Base-by-base conservation (phyloP, 1,284 basidiomycete species). In the Irpex sp. region DNA sequence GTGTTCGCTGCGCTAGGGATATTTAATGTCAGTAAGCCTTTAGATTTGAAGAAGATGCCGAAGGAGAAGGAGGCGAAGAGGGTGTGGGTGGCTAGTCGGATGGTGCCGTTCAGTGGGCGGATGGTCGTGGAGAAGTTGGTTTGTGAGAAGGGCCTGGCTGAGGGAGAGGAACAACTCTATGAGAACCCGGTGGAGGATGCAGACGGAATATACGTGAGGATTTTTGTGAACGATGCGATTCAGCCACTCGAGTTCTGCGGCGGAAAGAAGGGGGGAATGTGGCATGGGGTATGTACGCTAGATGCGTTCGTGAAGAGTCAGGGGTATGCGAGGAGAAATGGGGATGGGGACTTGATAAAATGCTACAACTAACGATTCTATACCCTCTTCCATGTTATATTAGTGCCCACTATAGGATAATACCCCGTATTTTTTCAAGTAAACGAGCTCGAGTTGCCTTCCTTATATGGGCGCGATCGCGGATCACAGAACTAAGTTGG, bases 1-100 rank as follows among this genome's bases (percentile, higher is more conserved):
- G 87, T 93, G 57, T 86, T 84, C 62, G 73, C 84, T 21, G 88
- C 90, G 0, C 70, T 94, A 54, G 90, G 91, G 14, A 75, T 94
- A 18, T 87, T 90, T 71, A 74, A 72, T 49, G 74, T 78, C 35
- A 63, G 60, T 21, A 55, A 42, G 45, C 64, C 69, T n/a, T 77
- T 83, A 28, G 75, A 82, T 67, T 79, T 84, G 1, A 67, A 65
- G 7, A 61, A 63, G 7, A 74, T 75, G 28, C 28, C 28, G 5
- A 67, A 65, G 7, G 59, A 63, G 6, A 74, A 75, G 5, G 56
- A 56, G 2, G 35, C 21, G 21, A 73, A 81, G 61, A 69, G 86
- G 60, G 79, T 72, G 12, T 93, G 87, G 86, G 68, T 82, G 7
- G 74, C 81, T 10, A 83, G 82, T 18, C 72, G 73, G 14, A 73